A percentile compares a stretch with the other conserved stretches of the same genome.
Conservation (phyloP, 2,329 filamentous ascomycete genomes). For the Talaromyces marneffei region DNA sequence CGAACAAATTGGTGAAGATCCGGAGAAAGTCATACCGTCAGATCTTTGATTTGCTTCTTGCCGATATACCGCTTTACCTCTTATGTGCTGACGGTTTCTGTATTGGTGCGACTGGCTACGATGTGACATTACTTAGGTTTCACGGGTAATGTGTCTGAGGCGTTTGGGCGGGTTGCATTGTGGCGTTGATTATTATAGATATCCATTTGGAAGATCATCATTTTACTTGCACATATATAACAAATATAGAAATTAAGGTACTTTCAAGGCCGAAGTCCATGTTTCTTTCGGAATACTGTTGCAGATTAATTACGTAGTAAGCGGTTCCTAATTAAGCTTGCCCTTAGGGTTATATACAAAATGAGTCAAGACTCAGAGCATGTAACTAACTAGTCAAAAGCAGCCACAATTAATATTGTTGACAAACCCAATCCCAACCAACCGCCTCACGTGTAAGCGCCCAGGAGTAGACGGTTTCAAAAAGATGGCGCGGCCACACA, state of each 20-base stretch:
- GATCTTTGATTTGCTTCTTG: conserved; percentile 14
- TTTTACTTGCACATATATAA: neutral
- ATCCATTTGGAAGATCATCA: neutral
- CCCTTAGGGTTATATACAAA: neutral
- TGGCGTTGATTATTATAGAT: neutral
- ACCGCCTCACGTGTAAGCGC: neutral
- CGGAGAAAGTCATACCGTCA: conserved; percentile 44
- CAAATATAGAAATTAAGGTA: neutral
- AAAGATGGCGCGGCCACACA: conserved; percentile 7
- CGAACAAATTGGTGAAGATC: conserved; percentile 58
- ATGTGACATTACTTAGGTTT: conserved; percentile 4
- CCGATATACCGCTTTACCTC: neutral
- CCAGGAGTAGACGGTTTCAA: neutral
- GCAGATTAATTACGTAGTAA: neutral
- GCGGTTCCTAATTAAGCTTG: neutral
- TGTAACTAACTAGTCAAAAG: neutral
- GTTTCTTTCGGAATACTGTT: neutral
- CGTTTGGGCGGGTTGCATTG: conserved; percentile 8
- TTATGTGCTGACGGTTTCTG: conserved; percentile 18
- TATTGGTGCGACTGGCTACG: conserved; percentile 13
- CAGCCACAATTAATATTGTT: neutral
- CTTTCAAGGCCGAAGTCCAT: neutral
- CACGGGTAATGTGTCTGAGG: neutral
- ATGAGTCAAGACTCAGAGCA: neutral
- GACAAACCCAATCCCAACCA: neutral